Evolutionary conservation across 495 filamentous ascomycete species (phyloP).

Genomic region (Oidiodendron maius): DNA sequence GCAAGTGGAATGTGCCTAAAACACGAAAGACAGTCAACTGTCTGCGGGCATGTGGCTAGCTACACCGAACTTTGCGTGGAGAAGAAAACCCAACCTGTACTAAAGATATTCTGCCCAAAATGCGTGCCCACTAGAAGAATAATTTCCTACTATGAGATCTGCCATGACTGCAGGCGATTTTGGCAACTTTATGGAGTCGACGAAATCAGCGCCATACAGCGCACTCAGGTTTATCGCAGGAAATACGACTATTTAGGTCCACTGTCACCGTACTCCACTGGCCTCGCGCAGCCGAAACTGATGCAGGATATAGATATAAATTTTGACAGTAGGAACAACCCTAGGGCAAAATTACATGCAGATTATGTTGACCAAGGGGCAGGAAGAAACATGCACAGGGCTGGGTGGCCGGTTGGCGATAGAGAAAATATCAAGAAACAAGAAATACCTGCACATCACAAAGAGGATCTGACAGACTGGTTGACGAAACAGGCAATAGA

Average conservation of each 20-base stretch:
- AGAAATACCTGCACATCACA: not conserved
- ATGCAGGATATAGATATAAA: not conserved
- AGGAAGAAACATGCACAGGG: not conserved
- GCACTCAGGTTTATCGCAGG: not conserved
- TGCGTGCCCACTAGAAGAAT: not conserved
- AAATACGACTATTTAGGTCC: not conserved
- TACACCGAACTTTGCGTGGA: not conserved
- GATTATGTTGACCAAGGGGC: not conserved
- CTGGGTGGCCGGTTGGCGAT: not conserved
- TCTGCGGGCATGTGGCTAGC: not conserved
- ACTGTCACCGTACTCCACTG: not conserved
- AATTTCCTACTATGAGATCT: not conserved
- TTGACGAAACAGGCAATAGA: not conserved
- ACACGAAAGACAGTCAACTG: not conserved
- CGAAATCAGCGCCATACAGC: not conserved
- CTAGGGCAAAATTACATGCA: too few species aligned
- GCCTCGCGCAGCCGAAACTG: not conserved
- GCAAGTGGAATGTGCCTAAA: conserved; percentile 1
- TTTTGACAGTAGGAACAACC: too few species aligned
- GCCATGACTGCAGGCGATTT: not conserved
- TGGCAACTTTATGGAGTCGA: not conserved
- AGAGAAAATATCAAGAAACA: not conserved
- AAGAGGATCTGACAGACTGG: not conserved
- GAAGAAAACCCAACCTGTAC: not conserved
- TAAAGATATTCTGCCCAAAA: not conserved